Percentiles rank a stretch among this genome's conserved stretches.
These are phyloP conservation scores for Malus hybrid DNA, from an alignment of 331 rosid species.

Conservation along the genomic window DNA sequence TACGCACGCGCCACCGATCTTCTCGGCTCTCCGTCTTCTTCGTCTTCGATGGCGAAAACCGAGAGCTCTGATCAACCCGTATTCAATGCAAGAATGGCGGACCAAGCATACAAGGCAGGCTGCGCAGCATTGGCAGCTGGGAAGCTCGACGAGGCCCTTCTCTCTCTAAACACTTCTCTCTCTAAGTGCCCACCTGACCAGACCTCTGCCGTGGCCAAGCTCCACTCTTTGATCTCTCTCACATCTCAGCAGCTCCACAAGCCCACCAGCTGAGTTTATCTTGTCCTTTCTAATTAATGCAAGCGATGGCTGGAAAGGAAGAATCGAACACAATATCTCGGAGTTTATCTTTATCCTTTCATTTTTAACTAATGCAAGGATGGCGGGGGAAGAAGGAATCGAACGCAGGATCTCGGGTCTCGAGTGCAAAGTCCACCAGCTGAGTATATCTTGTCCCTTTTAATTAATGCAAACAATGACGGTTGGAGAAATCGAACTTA, in stretches of 20 bases:
- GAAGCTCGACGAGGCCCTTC: constrained; percentile 63
- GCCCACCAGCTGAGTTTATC: constrained; percentile 17
- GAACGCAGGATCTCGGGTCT: too few relatives aligned
- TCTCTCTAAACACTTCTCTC: constrained; percentile 48
- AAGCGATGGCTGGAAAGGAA: too few relatives aligned
- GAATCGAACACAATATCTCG: too few relatives aligned
- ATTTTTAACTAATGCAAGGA: too few relatives aligned
- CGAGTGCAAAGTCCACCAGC: constrained; percentile 8
- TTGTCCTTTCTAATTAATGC: too few relatives aligned
- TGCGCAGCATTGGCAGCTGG: constrained; percentile 79
- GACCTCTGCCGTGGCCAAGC: constrained; percentile 55
- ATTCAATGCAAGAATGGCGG: constrained; percentile 60
- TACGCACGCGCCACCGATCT: constrained; percentile 46
- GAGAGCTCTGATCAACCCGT: constrained; percentile 1
- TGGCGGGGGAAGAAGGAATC: too few relatives aligned
- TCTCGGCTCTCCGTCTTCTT: constrained; percentile 27
- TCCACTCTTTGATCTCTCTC: constrained; percentile 60
- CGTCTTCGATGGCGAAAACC: constrained; percentile 7
- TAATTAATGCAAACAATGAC: too few relatives aligned
- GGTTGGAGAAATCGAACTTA: too few relatives aligned
- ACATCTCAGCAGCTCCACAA: constrained; percentile 62
- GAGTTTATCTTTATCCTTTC: too few relatives aligned
- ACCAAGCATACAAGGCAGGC: constrained; percentile 73
- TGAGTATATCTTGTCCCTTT: not conserved
- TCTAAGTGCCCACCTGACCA: constrained; percentile 69